Evolutionary conservation across 2,329 filamentous ascomycete species (phyloP), one percentile per base, ranked within the genome.

Genomic region (Fusarium torreyae): DNA sequence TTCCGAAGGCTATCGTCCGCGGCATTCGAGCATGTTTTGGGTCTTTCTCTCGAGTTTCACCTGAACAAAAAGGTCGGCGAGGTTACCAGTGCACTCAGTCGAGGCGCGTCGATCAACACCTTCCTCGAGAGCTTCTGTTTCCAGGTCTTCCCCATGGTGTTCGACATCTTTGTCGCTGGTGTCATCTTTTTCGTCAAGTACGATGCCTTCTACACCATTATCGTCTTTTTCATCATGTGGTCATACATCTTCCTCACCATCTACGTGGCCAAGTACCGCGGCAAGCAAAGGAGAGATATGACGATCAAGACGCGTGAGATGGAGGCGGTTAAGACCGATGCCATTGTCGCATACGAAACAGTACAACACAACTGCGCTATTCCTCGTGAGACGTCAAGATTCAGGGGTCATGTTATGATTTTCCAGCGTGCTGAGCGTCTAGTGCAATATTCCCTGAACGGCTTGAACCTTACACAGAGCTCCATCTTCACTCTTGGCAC

Each of bases 351-450:
- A 0, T 85, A 84, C 59, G 83, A 85, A 64, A 90, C 88, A 2
- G 88, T 90, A 44, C 89, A 90, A 69, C 88, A 90, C 74, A 90
- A 89, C 78, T 89, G 88, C 67, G 88, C 88, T 18, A 86, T 89
- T 64, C 79, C 79, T 2, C 85, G 87, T 63, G 88, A 90, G 72
- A 88, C 88, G 42, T 81, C 84, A 52, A 81, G 87, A 8, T 90
- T 89, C 73, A 83, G 82, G 31, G 79, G 84, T 22, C 86, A 88
- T 14, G 87, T 90, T 1, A 38, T 68, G 18, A 48, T 74, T 13
- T 90, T 85, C 71, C 88, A 90, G 66, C 80, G 79, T 11, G 69
- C 70, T 2, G 69, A 77, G 31, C 55, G 74, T 33, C 45, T 77
- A 26, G 69, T 76, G 7, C 66, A 76, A 31, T 67, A 72, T 72